A percentile compares a stretch with the other conserved stretches of the same genome.
phyloP scores from a whole-genome alignment of 768 basidiomycete genomes.

The Favolaschia claudopus region DNA sequence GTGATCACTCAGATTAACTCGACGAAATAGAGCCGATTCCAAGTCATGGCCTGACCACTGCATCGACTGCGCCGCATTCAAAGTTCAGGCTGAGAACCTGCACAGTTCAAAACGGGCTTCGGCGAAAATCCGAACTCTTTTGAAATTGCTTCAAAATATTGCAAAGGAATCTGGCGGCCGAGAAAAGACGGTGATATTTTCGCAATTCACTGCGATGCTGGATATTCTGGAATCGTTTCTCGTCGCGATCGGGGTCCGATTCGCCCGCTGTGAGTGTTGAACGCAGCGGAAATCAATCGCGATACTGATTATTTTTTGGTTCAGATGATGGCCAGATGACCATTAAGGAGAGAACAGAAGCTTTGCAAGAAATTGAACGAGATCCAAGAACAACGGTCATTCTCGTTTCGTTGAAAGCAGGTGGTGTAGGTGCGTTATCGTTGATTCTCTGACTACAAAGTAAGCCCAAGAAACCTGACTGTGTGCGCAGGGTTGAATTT shows the following conservation, averaged over 20 bases:
- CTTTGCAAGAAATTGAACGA: constrained; percentile 76
- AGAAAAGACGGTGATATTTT: constrained; percentile 97
- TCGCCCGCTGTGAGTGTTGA: constrained; percentile 80
- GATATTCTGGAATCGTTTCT: constrained; percentile 89
- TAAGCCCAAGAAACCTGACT: not conserved
- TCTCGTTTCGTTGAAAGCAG: constrained; percentile 95
- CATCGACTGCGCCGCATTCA: constrained; percentile 62
- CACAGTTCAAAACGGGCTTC: constrained; percentile 72
- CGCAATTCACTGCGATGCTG: constrained; percentile 89
- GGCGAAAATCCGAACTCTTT: constrained; percentile 87
- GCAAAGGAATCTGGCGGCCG: constrained; percentile 57
- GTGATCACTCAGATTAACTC: constrained; percentile 41
- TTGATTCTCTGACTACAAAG: not conserved
- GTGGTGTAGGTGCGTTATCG: constrained; percentile 73
- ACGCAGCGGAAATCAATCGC: not conserved
- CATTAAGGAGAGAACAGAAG: constrained; percentile 74
- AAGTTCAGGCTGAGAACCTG: constrained; percentile 53
- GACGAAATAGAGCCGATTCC: constrained; percentile 45
- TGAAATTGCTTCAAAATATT: constrained; percentile 73
- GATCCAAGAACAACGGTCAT: constrained; percentile 74
- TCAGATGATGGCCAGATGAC: constrained; percentile 91
- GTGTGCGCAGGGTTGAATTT: constrained; percentile 76
- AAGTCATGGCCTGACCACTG: constrained; percentile 56
- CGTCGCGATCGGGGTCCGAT: constrained; percentile 67
- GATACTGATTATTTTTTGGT: not conserved